These are phyloP conservation scores for Nemophila menziesii DNA, from an alignment of 257 asterid genomes.

Conservation along the genomic window DNA sequence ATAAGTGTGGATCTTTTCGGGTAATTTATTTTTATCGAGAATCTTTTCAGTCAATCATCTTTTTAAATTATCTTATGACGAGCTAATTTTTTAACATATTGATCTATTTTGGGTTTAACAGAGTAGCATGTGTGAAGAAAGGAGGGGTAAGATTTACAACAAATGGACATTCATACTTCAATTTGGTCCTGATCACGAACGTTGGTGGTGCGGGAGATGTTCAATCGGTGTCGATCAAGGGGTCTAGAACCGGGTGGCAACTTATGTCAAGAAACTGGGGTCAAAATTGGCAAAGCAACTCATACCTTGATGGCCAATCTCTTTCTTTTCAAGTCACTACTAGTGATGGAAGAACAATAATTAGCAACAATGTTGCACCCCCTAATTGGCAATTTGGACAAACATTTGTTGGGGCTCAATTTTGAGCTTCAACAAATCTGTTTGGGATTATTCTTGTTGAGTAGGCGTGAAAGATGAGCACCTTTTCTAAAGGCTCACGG, in stretches of 20 bases:
- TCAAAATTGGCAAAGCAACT: slow-evolving; percentile 91
- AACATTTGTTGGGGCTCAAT: slow-evolving; percentile 63
- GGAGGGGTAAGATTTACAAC: slow-evolving; percentile 80
- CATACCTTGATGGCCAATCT: slow-evolving; percentile 51
- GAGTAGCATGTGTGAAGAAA: slow-evolving; percentile 68
- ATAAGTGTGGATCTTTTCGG: too few relatives aligned
- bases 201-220: slow-evolving; percentile 93
- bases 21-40: too few relatives aligned
- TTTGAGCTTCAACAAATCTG: slow-evolving; percentile 22
- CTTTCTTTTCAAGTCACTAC: slow-evolving; percentile 74
- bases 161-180: slow-evolving; percentile 87
- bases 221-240: slow-evolving; percentile 62
- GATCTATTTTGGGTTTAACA: slow-evolving; percentile 7
- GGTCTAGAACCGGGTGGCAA: slow-evolving; percentile 78
- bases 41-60: too few relatives aligned
- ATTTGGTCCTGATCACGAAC: slow-evolving; percentile 66
- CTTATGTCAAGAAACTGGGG: slow-evolving; percentile 94
- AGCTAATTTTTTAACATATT: too few relatives aligned
- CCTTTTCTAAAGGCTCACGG: slow-evolving; percentile 13
- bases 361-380: slow-evolving; percentile 48
- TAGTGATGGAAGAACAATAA: slow-evolving; percentile 62
- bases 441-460: neutral
- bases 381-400: slow-evolving; percentile 73
- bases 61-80: too few relatives aligned
- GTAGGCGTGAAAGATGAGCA: slow-evolving; percentile 5